Percentiles rank a stretch among this genome's conserved stretches.
These are phyloP conservation scores for Monosporascus sp. DNA, from an alignment of 2,329 filamentous ascomycete genomes.

Conservation along the genomic window DNA sequence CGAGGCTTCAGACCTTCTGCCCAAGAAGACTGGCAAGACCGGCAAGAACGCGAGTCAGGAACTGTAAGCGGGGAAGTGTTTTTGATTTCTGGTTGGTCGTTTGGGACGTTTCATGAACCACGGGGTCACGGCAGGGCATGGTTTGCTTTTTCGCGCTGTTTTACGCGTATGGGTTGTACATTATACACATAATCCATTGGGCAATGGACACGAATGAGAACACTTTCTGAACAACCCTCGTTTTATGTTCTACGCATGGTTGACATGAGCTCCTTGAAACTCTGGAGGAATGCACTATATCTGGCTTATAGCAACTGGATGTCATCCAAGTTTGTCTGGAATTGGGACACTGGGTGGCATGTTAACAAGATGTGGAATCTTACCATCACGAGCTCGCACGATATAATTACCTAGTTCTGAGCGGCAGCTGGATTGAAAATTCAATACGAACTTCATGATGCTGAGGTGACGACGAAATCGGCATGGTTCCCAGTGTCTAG, in stretches of 20 bases:
- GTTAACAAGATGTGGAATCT: too few relatives aligned
- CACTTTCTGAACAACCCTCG: constrained; percentile 36
- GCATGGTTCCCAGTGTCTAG: constrained; percentile 1
- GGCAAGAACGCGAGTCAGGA: constrained; percentile 92
- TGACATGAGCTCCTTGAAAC: not conserved
- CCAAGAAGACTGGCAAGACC: constrained; percentile 97
- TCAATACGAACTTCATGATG: not conserved
- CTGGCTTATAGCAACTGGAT: not conserved
- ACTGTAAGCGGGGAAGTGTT: constrained; percentile 60
- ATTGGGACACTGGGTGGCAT: not conserved
- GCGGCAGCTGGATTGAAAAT: not conserved
- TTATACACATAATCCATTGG: constrained; percentile 56
- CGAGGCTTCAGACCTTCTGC: constrained; percentile 71
- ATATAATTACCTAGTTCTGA: too few relatives aligned
- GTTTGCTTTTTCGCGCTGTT: constrained; percentile 47
- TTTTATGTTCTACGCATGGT: not conserved
- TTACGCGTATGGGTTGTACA: constrained; percentile 63
- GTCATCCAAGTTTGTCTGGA: not conserved
- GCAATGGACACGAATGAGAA: constrained; percentile 61
- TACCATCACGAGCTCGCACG: too few relatives aligned
- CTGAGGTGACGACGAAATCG: not conserved
- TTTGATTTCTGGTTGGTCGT: constrained; percentile 58
- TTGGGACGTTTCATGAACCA: constrained; percentile 72
- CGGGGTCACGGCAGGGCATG: constrained; percentile 73
- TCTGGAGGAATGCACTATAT: not conserved